phyloP scores from a whole-genome alignment of 768 basidiomycete species.

The Suillus sp. region DNA sequence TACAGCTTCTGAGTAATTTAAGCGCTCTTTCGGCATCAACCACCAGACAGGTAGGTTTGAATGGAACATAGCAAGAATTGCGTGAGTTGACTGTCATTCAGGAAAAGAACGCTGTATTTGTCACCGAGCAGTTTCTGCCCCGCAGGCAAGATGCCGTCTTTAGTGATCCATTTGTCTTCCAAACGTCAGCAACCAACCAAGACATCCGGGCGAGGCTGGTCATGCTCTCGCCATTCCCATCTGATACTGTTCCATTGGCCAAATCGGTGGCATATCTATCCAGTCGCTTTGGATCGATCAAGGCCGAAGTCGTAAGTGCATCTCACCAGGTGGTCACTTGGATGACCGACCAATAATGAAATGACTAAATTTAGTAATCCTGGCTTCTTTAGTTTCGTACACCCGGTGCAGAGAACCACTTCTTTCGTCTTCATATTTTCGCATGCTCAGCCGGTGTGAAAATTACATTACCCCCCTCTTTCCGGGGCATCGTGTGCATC shows the following conservation, averaged over 20 bases:
- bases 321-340: constrained; percentile 6
- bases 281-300: constrained; percentile 28
- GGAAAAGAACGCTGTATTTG: constrained; percentile 22
- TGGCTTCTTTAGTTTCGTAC: constrained; percentile 24
- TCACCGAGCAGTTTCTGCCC: constrained; percentile 32
- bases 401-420: constrained; percentile 29
- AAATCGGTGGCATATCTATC: constrained; percentile 37
- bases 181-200: constrained; percentile 23
- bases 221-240: constrained; percentile 30
- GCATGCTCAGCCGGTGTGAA: constrained; percentile 32
- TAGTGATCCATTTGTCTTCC: constrained; percentile 33
- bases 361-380: constrained; percentile 10
- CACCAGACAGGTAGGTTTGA: constrained; percentile 23
- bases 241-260: constrained; percentile 32
- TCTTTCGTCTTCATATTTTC: constrained; percentile 34
- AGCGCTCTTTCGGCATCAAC: constrained; percentile 18
- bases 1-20: constrained; percentile 32
- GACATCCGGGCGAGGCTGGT: constrained; percentile 31
- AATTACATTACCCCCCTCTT: constrained; percentile 29
- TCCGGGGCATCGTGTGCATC: constrained; percentile 32
- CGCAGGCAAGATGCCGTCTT: constrained; percentile 32
- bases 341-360: constrained; percentile 7
- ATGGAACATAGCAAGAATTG: background rate
- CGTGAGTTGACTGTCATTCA: constrained; percentile 14
- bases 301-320: constrained; percentile 28